A percentile compares a stretch with the other conserved stretches of the same genome.
Evolutionary conservation across 2,329 filamentous ascomycete genomes (phyloP).

Genomic region (Zalaria obscura): DNA sequence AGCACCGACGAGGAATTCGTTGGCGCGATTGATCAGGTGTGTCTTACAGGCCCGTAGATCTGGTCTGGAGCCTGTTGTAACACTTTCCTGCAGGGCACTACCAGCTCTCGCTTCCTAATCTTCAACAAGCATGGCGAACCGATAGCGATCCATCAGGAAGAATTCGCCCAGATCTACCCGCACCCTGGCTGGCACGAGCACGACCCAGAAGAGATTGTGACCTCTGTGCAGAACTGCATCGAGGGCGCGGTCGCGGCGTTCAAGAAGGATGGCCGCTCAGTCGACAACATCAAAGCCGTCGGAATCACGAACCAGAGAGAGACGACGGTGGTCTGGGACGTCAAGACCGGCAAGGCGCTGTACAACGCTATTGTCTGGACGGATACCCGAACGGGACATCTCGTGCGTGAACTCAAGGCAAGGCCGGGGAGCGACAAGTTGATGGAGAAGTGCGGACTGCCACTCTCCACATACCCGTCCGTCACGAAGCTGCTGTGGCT

Average conservation of each 20-base stretch:
- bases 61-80: neutral
- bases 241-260: constrained; percentile 62
- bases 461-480: constrained; percentile 77
- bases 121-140: constrained; percentile 69
- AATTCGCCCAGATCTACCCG: constrained; percentile 74
- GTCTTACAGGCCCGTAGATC: neutral
- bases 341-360: constrained; percentile 62
- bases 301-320: constrained; percentile 88
- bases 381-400: constrained; percentile 62
- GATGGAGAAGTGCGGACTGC: constrained; percentile 60
- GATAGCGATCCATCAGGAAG: constrained; percentile 71
- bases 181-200: constrained; percentile 90
- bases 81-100: constrained; percentile 52
- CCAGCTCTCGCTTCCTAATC: constrained; percentile 78
- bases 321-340: constrained; percentile 77
- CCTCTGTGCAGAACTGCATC: constrained; percentile 66
- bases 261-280: constrained; percentile 50
- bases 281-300: constrained; percentile 57
- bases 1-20: constrained; percentile 47
- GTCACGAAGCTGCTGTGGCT: constrained; percentile 79
- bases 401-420: constrained; percentile 64
- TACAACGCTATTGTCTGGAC: constrained; percentile 84
- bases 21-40: constrained; percentile 65
- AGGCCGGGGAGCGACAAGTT: constrained; percentile 55
- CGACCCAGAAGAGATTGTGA: constrained; percentile 62